Percentiles rank a stretch among this genome's conserved stretches.
phyloP scores from a whole-genome alignment of 345 rosid species.

The Eucalyptus albens region DNA sequence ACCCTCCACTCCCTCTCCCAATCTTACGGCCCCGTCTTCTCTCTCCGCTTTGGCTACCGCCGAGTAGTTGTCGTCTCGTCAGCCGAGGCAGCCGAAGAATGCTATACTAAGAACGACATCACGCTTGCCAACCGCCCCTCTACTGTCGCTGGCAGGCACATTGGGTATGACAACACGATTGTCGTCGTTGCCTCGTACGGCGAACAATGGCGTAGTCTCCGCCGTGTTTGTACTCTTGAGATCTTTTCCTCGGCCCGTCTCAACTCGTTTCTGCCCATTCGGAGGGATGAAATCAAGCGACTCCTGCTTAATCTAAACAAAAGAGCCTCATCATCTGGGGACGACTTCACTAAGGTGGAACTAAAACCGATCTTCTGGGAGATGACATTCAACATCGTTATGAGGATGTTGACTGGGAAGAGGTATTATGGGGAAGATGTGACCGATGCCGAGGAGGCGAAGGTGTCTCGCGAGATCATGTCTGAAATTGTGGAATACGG shows the following conservation, averaged over 20 bases:
- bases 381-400: slow-evolving; percentile 15
- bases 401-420: slow-evolving; percentile 30
- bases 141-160: background rate
- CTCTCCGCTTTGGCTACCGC: slow-evolving; percentile 20
- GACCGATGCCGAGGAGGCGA: slow-evolving; percentile 9
- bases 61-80: slow-evolving; percentile 18
- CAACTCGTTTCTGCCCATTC: background rate
- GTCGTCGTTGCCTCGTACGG: slow-evolving; percentile 17
- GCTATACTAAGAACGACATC: slow-evolving; percentile 33
- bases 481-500: background rate
- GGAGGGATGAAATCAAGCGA: slow-evolving; percentile 24
- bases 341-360: slow-evolving; percentile 18
- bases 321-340: background rate
- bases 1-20: slow-evolving; percentile 9
- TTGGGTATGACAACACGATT: slow-evolving; percentile 23
- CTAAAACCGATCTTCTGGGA: slow-evolving; percentile 11
- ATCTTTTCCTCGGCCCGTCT: slow-evolving; percentile 24
- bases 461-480: slow-evolving; percentile 6
- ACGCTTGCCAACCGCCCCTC: slow-evolving; percentile 30
- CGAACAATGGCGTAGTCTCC: slow-evolving; percentile 49
- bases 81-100: slow-evolving; percentile 11
- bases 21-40: slow-evolving; percentile 20
- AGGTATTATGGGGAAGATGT: slow-evolving; percentile 27
- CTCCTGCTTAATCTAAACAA: background rate
- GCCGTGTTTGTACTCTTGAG: slow-evolving; percentile 22